Base-by-base conservation (phyloP, 495 filamentous ascomycete genomes). In the Penicillium samsonianum region DNA sequence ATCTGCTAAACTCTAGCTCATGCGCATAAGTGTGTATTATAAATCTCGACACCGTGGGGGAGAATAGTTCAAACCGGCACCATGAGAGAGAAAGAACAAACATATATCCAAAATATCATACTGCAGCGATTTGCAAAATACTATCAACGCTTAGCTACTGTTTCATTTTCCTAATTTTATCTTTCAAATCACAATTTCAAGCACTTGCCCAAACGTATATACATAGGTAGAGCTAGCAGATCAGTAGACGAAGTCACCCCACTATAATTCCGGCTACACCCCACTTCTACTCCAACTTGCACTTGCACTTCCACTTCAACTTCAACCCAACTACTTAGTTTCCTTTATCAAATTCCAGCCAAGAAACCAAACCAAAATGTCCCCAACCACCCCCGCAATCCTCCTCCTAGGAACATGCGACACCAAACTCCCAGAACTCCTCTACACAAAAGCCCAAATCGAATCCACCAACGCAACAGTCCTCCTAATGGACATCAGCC, bases 331-430 rank as follows among this genome's bases (percentile, higher is more conserved):
- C 30, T 12, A 0, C 30, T 11, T 35, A 14, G 5, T 33, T 35
- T 4, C 12, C 31, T 37, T n/a, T 7, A n/a, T 8, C 8, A 14
- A n/a, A n/a, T 37, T n/a, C 14, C 2, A n/a, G 2, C 5, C 31
- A 12, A 12, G 10, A 33, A 17, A 25, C 2, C 14, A 33, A n/a
- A 31, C n/a, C n/a, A 52, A 30, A 52, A 61, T 64, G 60, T 2
- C 64, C 14, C 31, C 60, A 16, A 47, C 7, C 12, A 55, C 37
- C n/a, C 72, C 74, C 7, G 75, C 72, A n/a, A 76, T 90, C 38
- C 71, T 81, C 53, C 68, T 89, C 23, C 64, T 89, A 31, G 87
- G 87, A 50, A 90, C 86, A 12, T 83, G 80, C 67, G 87, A 90
- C 67, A 88, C 86, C 47, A 90, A 90, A 62, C 78, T 84, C 11